phyloP scores from a whole-genome alignment of 78 protist species.

The Bigelowiella natans region DNA sequence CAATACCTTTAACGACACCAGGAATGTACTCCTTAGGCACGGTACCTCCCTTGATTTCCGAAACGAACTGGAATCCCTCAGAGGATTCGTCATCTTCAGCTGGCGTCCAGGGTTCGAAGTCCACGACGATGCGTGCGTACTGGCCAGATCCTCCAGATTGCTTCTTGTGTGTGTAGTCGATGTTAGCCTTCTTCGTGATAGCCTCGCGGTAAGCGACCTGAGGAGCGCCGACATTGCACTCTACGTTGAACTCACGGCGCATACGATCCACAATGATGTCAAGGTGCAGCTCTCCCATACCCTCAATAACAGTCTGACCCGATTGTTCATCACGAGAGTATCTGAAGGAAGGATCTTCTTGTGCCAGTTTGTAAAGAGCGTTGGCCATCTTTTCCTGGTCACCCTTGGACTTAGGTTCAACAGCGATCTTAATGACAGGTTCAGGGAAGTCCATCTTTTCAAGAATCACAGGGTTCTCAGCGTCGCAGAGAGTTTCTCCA shows the following conservation, averaged over 20 bases:
- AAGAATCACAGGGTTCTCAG: slow-evolving; percentile 17
- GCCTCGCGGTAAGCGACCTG: slow-evolving; percentile 79
- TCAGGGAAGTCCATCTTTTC: slow-evolving; percentile 48
- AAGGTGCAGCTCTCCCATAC: slow-evolving; percentile 94
- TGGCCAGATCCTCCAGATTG: slow-evolving; percentile 94
- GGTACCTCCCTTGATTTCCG: slow-evolving; percentile 21
- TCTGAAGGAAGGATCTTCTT: slow-evolving; percentile 25
- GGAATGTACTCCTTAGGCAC: slow-evolving; percentile 35
- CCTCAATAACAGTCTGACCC: slow-evolving; percentile 49
- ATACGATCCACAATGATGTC: slow-evolving; percentile 79
- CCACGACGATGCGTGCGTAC: slow-evolving; percentile 61
- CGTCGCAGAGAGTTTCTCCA: slow-evolving; percentile 40
- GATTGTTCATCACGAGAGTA: slow-evolving; percentile 14
- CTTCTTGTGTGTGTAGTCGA: slow-evolving; percentile 79
- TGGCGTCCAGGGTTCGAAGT: slow-evolving; percentile 3
- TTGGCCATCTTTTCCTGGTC: slow-evolving; percentile 39
- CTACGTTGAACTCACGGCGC: slow-evolving; percentile 34
- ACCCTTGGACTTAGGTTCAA: slow-evolving; percentile 33
- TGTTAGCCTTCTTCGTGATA: slow-evolving; percentile 32
- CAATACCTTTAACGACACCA: slow-evolving; percentile 14
- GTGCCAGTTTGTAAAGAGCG: slow-evolving; percentile 27
- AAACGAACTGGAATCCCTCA: slow-evolving; percentile 10
- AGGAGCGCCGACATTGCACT: slow-evolving; percentile 58
- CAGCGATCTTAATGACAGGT: slow-evolving; percentile 37
- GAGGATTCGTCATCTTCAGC: neutral